These are phyloP conservation scores for Carex arenaria DNA, from an alignment of 202 grass and related monocot species.

Conservation along the genomic window DNA sequence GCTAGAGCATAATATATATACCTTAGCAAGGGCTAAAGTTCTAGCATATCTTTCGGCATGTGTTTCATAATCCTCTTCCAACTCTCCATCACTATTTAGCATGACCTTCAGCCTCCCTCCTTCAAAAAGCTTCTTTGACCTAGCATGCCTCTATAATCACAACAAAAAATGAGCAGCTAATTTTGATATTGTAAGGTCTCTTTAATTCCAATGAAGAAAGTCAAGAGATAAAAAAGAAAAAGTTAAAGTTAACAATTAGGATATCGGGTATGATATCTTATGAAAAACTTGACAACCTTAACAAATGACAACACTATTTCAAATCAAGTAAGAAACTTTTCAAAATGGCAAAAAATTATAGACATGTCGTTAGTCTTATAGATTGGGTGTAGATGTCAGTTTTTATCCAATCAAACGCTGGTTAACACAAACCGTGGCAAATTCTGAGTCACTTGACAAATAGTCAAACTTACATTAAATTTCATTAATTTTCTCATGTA, in stretches of 20 bases:
- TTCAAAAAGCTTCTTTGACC: slow-evolving; percentile 70
- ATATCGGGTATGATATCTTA: not conserved
- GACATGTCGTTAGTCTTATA: not conserved
- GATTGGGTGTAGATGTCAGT: not conserved
- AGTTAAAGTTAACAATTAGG: not conserved
- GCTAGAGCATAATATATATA: slow-evolving; percentile 7
- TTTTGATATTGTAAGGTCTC: not conserved
- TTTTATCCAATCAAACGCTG: not conserved
- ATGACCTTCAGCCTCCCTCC: slow-evolving; percentile 85
- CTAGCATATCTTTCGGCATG: slow-evolving; percentile 83
- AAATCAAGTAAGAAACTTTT: not conserved
- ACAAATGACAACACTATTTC: not conserved
- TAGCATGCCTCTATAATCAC: slow-evolving; percentile 56
- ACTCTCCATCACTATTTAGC: slow-evolving; percentile 85
- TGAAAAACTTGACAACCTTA: not conserved
- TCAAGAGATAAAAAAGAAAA: not conserved
- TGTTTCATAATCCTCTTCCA: slow-evolving; percentile 90
- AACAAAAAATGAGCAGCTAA: not conserved
- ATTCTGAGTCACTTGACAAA: not conserved
- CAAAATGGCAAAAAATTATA: not conserved
- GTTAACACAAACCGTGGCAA: not conserved
- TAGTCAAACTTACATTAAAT: not conserved
- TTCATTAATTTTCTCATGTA: not conserved
- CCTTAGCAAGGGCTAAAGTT: slow-evolving; percentile 64
- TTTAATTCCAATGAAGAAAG: not conserved